Conservation (phyloP, 1,139 yeast genomes). For the Yamadazyma aaseri region DNA sequence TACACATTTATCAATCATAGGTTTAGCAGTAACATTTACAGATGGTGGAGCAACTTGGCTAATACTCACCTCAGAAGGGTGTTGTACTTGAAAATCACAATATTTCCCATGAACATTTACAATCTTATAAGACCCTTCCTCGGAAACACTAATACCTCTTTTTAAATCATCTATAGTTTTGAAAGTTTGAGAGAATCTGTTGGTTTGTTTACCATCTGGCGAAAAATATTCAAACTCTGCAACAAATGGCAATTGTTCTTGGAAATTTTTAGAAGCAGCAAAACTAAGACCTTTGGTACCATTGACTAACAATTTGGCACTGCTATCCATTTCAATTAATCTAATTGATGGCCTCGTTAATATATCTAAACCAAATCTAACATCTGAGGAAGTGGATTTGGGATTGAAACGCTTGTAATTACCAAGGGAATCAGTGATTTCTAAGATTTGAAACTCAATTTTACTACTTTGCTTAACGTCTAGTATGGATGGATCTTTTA, state of each 20-base stretch:
- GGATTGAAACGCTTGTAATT: constrained; percentile 57
- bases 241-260: constrained; percentile 45
- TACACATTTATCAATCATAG: constrained; percentile 82
- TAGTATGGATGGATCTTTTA: constrained; percentile 24
- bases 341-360: constrained; percentile 58
- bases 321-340: constrained; percentile 37
- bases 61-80: constrained; percentile 25
- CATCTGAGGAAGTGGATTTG: constrained; percentile 43
- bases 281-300: constrained; percentile 36
- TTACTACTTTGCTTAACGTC: constrained; percentile 48
- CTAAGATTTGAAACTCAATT: constrained; percentile 63
- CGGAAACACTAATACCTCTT: constrained; percentile 39
- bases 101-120: constrained; percentile 51
- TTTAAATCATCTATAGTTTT: constrained; percentile 26
- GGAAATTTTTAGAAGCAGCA: constrained; percentile 18
- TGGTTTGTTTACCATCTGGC: constrained; percentile 21
- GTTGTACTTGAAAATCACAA: constrained; percentile 66
- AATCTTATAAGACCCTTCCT: constrained; percentile 65
- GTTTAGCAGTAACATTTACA: constrained; percentile 51
- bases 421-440: constrained; percentile 75
- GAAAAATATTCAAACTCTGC: constrained; percentile 41
- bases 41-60: constrained; percentile 44
- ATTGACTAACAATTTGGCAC: constrained; percentile 38
- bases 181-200: constrained; percentile 36
- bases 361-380: constrained; percentile 56